These are phyloP conservation scores for Cordia subcordata DNA, from an alignment of 257 asterid species.

Conservation along the genomic window DNA sequence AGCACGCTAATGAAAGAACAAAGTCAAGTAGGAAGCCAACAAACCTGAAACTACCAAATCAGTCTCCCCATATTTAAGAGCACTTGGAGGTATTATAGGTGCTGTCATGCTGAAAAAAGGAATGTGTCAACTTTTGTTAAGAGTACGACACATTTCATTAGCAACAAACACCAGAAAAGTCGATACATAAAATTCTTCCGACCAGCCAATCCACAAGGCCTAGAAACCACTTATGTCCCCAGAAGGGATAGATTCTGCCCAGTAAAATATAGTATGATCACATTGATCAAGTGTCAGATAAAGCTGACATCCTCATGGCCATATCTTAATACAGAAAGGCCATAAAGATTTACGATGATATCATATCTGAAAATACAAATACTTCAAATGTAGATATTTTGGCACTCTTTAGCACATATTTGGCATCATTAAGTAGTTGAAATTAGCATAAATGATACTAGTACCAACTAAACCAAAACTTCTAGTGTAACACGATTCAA, in stretches of 20 bases:
- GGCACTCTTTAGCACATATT: neutral
- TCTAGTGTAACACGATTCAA: neutral
- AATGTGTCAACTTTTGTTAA: neutral
- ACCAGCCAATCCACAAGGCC: too few relatives aligned
- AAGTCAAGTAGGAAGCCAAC: constrained; percentile 5
- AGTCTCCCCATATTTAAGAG: constrained; percentile 78
- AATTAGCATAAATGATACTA: neutral
- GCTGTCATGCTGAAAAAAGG: constrained; percentile 73
- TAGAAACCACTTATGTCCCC: too few relatives aligned
- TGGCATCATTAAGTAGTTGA: neutral
- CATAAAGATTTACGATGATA: neutral
- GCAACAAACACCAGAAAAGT: too few relatives aligned
- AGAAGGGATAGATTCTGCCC: too few relatives aligned
- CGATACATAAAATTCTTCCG: too few relatives aligned
- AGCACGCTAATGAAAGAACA: neutral
- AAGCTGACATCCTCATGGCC: too few relatives aligned
- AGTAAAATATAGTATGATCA: too few relatives aligned
- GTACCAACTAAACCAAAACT: too few relatives aligned
- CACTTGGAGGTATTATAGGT: constrained; percentile 80
- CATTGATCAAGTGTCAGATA: too few relatives aligned
- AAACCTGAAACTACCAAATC: constrained; percentile 60
- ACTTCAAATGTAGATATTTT: neutral
- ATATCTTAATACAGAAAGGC: too few relatives aligned
- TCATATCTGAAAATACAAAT: neutral
- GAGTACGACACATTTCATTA: neutral